phyloP scores from a whole-genome alignment of 768 basidiomycete species.

The Sporobolomyces pararoseus region DNA sequence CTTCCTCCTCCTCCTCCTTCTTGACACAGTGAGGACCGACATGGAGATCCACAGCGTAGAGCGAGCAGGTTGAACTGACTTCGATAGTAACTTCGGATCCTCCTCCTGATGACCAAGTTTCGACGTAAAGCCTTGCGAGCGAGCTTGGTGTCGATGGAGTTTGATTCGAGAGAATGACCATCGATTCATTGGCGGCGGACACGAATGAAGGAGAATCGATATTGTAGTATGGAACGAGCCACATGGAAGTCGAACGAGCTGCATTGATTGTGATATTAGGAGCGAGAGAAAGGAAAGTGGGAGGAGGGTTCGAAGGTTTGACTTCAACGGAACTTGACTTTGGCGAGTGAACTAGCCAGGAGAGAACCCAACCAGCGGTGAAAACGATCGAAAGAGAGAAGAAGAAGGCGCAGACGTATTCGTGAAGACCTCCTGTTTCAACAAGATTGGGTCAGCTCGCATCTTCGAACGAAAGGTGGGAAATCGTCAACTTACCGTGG shows the following conservation, averaged over 20 bases:
- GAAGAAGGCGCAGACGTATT: no score
- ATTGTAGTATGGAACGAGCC: background rate
- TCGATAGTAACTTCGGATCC: background rate
- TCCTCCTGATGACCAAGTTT: background rate
- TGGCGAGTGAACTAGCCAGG: no score
- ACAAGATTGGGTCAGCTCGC: no score
- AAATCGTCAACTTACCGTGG: no score
- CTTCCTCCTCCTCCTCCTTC: background rate
- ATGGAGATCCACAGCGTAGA: background rate
- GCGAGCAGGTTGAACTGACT: background rate
- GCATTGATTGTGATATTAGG: background rate
- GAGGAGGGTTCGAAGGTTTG: no score
- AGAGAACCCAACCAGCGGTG: no score
- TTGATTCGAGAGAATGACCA: background rate
- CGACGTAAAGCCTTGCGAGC: background rate
- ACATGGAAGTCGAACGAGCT: background rate
- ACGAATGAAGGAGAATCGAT: background rate
- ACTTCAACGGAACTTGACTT: no score
- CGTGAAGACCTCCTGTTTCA: no score
- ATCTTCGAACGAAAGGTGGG: no score
- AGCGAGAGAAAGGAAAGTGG: no score
- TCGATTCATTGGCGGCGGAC: background rate
- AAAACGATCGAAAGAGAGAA: no score
- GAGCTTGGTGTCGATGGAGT: background rate
- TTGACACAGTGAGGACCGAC: background rate